Evolutionary conservation across 164 flowering plant species (phyloP).

Genomic region (Kalanchoe fedtschenkoi): DNA sequence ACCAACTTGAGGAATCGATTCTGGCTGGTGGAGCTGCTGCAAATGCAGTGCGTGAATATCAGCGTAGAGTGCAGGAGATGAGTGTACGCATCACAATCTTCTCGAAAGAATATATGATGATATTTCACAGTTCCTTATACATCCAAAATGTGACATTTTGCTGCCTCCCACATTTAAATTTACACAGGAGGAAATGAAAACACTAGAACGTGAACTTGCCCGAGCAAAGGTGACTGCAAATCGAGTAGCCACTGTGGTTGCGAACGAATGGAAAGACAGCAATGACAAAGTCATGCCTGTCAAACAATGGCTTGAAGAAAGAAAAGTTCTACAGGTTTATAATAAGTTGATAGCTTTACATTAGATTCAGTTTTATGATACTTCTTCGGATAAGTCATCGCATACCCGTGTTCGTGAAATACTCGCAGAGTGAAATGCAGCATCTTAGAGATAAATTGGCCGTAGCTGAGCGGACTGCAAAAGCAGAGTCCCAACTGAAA

Average conservation of each 20-base stretch:
- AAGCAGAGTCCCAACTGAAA: conserved; percentile 63
- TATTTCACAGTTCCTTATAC: too few species aligned
- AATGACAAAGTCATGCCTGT: conserved; percentile 90
- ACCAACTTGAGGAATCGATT: conserved; percentile 66
- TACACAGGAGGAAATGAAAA: conserved; percentile 56
- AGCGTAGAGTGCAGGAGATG: conserved; percentile 61
- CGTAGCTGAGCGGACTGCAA: conserved; percentile 57
- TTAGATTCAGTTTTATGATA: too few species aligned
- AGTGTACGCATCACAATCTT: too few species aligned
- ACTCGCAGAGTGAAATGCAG: conserved; percentile 59
- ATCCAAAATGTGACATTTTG: too few species aligned
- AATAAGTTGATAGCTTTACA: not conserved
- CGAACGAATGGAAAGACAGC: conserved; percentile 88
- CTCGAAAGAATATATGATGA: too few species aligned
- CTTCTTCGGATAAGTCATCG: too few species aligned
- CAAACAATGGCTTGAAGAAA: conserved; percentile 75
- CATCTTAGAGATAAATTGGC: conserved; percentile 62
- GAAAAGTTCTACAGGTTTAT: conserved; percentile 52
- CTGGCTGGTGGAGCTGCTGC: conserved; percentile 76
- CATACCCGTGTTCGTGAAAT: not conserved
- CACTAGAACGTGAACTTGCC: conserved; percentile 66
- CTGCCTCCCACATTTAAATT: too few species aligned
- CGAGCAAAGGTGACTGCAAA: conserved; percentile 73
- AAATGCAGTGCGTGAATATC: conserved; percentile 69
- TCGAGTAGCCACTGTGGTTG: conserved; percentile 74